Conservation (phyloP, 768 basidiomycete genomes). For the Ramaria rubella region DNA sequence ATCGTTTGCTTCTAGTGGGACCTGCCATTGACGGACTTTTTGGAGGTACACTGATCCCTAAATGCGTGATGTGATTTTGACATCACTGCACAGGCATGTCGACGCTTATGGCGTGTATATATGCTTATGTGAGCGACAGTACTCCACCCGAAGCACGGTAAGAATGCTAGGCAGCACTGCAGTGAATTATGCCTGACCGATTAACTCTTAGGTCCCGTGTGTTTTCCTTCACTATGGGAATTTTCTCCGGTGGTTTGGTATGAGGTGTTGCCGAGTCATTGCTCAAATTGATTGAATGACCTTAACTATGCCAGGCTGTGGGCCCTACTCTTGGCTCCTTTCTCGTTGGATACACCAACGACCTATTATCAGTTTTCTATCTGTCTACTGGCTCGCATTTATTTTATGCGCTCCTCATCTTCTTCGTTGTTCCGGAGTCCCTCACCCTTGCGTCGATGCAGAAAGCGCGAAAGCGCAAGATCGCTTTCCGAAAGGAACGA, state of each 20-base stretch:
- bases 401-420: slow-evolving; percentile 41
- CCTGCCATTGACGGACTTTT: slow-evolving; percentile 60
- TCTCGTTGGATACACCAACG: slow-evolving; percentile 50
- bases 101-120: slow-evolving; percentile 42
- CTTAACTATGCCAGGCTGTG: slow-evolving; percentile 35
- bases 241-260: slow-evolving; percentile 61
- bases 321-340: slow-evolving; percentile 71
- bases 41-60: slow-evolving; percentile 48
- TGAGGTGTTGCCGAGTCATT: background rate
- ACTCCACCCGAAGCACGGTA: slow-evolving; percentile 50
- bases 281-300: background rate
- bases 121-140: slow-evolving; percentile 69
- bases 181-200: background rate
- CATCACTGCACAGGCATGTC: slow-evolving; percentile 41
- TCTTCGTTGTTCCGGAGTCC: slow-evolving; percentile 73
- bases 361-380: slow-evolving; percentile 66
- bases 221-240: slow-evolving; percentile 60
- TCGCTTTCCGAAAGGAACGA: slow-evolving; percentile 6
- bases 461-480: slow-evolving; percentile 27
- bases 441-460: slow-evolving; percentile 48
- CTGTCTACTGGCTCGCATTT: slow-evolving; percentile 45
- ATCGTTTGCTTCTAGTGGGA: slow-evolving; percentile 68
- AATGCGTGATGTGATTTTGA: slow-evolving; percentile 1
- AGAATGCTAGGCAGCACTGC: slow-evolving; percentile 3
- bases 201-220: slow-evolving; percentile 43